Conservation (phyloP, 1,139 yeast species). For the Hanseniaspora gamundiae region DNA sequence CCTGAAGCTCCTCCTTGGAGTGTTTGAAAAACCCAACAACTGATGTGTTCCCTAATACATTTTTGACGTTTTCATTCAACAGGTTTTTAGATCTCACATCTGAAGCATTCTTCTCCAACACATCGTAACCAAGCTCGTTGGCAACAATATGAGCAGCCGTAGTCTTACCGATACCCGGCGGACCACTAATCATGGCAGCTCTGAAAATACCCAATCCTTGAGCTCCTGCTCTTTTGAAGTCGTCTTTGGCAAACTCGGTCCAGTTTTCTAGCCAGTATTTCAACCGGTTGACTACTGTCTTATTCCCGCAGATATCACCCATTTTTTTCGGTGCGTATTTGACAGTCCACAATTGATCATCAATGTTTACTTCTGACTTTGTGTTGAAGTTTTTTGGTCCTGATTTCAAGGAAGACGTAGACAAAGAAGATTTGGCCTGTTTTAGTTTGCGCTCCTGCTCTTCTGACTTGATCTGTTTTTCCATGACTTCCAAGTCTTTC, state of each 20-base stretch:
- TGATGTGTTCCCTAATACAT: slow-evolving; percentile 70
- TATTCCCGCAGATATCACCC: slow-evolving; percentile 83
- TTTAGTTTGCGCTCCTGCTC: slow-evolving; percentile 19
- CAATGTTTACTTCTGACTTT: slow-evolving; percentile 12
- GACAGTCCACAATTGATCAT: slow-evolving; percentile 76
- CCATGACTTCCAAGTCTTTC: slow-evolving; percentile 39
- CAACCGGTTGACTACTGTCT: slow-evolving; percentile 55
- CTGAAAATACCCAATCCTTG: slow-evolving; percentile 57
- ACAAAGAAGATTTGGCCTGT: slow-evolving; percentile 17
- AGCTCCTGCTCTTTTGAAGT: slow-evolving; percentile 44
- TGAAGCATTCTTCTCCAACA: slow-evolving; percentile 82
- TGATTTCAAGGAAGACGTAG: slow-evolving; percentile 3
- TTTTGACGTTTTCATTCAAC: slow-evolving; percentile 54
- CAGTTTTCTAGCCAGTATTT: slow-evolving; percentile 69
- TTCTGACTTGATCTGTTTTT: slow-evolving; percentile 25
- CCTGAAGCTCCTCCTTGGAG: slow-evolving; percentile 19
- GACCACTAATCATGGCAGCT: slow-evolving; percentile 79
- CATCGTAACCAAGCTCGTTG: slow-evolving; percentile 66
- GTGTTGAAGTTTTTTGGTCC: slow-evolving; percentile 5
- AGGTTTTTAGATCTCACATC: slow-evolving; percentile 75
- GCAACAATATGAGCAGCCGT: slow-evolving; percentile 81
- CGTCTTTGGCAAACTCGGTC: slow-evolving; percentile 45
- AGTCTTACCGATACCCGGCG: slow-evolving; percentile 95
- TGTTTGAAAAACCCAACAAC: slow-evolving; percentile 62
- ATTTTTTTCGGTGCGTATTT: slow-evolving; percentile 76